Evolutionary conservation across 768 basidiomycete genomes (phyloP).

Genomic region (Lactarius hengduanensis): DNA sequence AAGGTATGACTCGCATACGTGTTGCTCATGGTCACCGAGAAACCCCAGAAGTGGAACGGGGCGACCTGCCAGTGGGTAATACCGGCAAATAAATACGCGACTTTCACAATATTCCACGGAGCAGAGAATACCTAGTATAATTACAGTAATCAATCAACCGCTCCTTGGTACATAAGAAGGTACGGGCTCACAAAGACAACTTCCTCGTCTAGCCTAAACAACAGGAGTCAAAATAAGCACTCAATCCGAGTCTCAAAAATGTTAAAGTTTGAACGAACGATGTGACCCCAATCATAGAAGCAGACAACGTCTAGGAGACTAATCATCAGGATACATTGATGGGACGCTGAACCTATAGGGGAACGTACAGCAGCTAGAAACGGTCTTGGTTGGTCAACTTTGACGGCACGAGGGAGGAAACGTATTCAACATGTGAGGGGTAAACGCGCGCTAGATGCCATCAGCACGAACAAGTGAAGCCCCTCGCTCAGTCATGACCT

Average conservation of each 20-base stretch:
- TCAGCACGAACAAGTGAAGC: neutral
- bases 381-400: neutral
- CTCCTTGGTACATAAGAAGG: neutral
- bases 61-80: conserved; percentile 22
- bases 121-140: conserved; percentile 17
- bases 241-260: neutral
- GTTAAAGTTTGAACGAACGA: conserved; percentile 17
- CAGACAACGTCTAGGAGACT: conserved; percentile 16
- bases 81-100: conserved; percentile 22
- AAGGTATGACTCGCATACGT: conserved; percentile 2
- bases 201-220: conserved; percentile 25
- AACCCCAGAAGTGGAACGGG: conserved; percentile 24
- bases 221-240: neutral
- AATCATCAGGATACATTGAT: neutral
- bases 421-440: conserved; percentile 10
- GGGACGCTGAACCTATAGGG: neutral
- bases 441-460: conserved; percentile 23
- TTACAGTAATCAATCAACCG: neutral
- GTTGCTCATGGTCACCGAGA: conserved; percentile 1
- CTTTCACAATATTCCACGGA: conserved; percentile 20
- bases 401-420: neutral
- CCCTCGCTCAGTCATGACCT: neutral
- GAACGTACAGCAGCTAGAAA: conserved; percentile 17
- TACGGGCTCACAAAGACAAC: conserved; percentile 11
- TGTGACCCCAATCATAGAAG: conserved; percentile 29